A percentile compares a stretch with the other conserved stretches of the same genome.
Evolutionary conservation across 257 asterid genomes (phyloP).

Genomic region (Scutellaria barbata): DNA sequence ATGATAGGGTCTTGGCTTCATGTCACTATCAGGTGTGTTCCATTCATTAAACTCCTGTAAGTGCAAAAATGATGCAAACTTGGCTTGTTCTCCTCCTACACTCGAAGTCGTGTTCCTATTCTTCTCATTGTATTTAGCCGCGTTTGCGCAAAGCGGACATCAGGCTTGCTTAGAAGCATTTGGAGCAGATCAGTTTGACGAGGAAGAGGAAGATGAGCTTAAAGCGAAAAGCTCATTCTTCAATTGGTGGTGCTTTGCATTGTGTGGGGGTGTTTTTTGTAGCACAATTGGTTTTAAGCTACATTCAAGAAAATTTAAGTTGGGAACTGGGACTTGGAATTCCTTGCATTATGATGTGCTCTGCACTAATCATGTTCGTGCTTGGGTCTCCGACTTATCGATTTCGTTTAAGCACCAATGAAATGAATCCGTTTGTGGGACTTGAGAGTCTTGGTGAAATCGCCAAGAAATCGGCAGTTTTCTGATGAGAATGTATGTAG

Average conservation of each 20-base stretch:
- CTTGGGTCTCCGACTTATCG: constrained; percentile 44
- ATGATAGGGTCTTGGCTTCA: constrained; percentile 40
- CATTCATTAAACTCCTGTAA: constrained; percentile 15
- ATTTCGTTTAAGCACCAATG: constrained; percentile 26
- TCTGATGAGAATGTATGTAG: too few relatives aligned
- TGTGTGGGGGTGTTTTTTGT: constrained; percentile 34
- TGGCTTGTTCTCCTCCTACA: constrained; percentile 36
- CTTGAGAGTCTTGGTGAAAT: constrained; percentile 36
- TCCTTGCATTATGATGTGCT: constrained; percentile 52
- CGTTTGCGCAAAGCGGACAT: constrained; percentile 52
- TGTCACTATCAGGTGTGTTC: constrained; percentile 44
- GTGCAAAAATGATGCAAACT: constrained; percentile 28
- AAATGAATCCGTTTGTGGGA: constrained; percentile 36
- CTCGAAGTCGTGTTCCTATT: constrained; percentile 43
- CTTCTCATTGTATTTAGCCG: constrained; percentile 45
- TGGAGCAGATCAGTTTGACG: constrained; percentile 58
- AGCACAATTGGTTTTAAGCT: constrained; percentile 43
- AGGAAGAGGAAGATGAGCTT: constrained; percentile 41
- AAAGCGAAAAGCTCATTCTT: constrained; percentile 55
- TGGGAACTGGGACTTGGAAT: constrained; percentile 70
- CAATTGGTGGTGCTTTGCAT: constrained; percentile 56
- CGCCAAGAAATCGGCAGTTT: constrained; percentile 30
- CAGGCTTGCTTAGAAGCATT: constrained; percentile 49
- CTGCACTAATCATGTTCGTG: constrained; percentile 37
- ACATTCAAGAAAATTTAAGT: constrained; percentile 21